Conservation (phyloP, 2,329 filamentous ascomycete genomes). For the Phialophora chinensis region DNA sequence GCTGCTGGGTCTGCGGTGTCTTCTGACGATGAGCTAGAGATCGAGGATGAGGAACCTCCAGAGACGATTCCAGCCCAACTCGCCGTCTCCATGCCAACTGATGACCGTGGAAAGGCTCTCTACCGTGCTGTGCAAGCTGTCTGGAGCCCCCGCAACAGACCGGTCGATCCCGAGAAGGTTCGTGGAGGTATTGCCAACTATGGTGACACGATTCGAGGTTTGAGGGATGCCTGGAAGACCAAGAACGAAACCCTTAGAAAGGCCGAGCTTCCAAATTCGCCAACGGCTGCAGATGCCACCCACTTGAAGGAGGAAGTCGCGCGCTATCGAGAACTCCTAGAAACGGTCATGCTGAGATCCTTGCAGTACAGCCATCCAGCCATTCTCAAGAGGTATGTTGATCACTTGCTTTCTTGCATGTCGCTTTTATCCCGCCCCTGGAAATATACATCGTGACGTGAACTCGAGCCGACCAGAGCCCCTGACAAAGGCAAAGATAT, state of each 20-base stretch:
- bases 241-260: slow-evolving; percentile 62
- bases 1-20: slow-evolving; percentile 53
- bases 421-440: not conserved
- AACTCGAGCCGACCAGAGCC: not conserved
- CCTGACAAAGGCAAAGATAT: slow-evolving; percentile 11
- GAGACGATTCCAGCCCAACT: slow-evolving; percentile 62
- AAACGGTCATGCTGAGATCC: slow-evolving; percentile 55
- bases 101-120: slow-evolving; percentile 53
- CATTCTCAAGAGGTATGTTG: slow-evolving; percentile 58
- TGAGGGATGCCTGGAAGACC: slow-evolving; percentile 67
- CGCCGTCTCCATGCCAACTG: slow-evolving; percentile 58
- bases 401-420: slow-evolving; percentile 24
- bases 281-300: slow-evolving; percentile 52
- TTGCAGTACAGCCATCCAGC: slow-evolving; percentile 53
- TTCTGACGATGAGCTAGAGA: slow-evolving; percentile 51
- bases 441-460: not conserved
- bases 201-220: slow-evolving; percentile 64
- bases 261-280: slow-evolving; percentile 62
- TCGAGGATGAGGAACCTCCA: slow-evolving; percentile 58
- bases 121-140: slow-evolving; percentile 68
- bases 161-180: slow-evolving; percentile 58
- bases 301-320: slow-evolving; percentile 63
- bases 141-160: slow-evolving; percentile 62
- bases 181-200: slow-evolving; percentile 61
- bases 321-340: slow-evolving; percentile 63